Base-by-base conservation (phyloP, 495 filamentous ascomycete genomes). In the Cenococcum geophilum region DNA sequence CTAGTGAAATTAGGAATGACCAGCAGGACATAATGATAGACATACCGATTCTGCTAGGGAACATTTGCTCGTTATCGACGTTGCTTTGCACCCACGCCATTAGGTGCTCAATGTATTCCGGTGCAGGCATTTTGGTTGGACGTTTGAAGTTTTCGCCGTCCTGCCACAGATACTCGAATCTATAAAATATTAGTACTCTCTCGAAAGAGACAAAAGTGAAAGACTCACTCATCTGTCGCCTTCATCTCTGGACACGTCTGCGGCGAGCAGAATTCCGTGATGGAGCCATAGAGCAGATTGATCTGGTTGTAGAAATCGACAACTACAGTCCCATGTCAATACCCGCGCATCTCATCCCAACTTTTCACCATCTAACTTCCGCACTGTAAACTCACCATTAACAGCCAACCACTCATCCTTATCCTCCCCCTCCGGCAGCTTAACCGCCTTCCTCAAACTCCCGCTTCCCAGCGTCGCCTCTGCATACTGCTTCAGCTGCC, bases 271-370 rank as follows among this genome's bases (percentile, higher is more conserved):
- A 97, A 98, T 70, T 98, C 93, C 57, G 93, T 98, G 72, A 98
- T 97, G 58, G 93, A 92, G 61, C 93, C 93, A 74, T 98, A 98
- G 57, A 98, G 87, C 25, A 98, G 85, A 76, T 98, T 98, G 74
- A 97, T 93, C 74, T 98, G 93, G 77, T 97, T 98, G 83, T 97
- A 98, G 76, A 98, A 98, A 74, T 98, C 93, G 77, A 98, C 93
- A 71, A 98, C 92, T 96, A 36, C 2, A 12, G 5, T 20, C 23
- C 18, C 1, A n/a, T 14, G 21, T 59, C 55, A 58, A 20, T 6
- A 32, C 27, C 27, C 2, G 6, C 27, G 3, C 27, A 35, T 43
- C 58, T 5, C 9, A 37, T 18, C 20, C 34, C n/a, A n/a, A n/a
- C n/a, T n/a, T n/a, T n/a, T n/a, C n/a, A n/a, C 37, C 27, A 34